phyloP scores from a whole-genome alignment of 805 yeast genomes.

The Wickerhamomyces mucosus region DNA sequence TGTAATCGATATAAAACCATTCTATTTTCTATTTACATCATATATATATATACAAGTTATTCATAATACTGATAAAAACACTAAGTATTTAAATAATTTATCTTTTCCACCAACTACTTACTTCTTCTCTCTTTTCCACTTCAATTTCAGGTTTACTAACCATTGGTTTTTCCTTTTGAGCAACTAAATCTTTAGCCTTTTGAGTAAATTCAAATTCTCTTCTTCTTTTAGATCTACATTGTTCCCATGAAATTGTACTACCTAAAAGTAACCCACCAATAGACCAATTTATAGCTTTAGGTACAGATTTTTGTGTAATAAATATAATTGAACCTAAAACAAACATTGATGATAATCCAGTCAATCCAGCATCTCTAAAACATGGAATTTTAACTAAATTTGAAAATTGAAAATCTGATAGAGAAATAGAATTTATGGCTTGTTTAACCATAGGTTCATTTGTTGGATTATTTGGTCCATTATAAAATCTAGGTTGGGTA shows the following conservation, averaged over 20 bases:
- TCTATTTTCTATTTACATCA: no score
- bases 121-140: conserved; percentile 17
- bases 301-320: conserved; percentile 51
- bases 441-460: conserved; percentile 16
- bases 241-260: conserved; percentile 84
- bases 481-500: conserved; percentile 29
- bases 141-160: conserved; percentile 15
- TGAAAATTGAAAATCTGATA: conserved; percentile 42
- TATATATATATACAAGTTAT: no score
- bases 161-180: conserved; percentile 29
- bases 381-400: conserved; percentile 59
- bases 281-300: conserved; percentile 71
- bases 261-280: conserved; percentile 74
- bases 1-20: no score
- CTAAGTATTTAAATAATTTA: neutral
- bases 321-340: conserved; percentile 62
- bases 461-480: conserved; percentile 22
- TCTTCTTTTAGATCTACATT: conserved; percentile 67
- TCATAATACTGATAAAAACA: neutral
- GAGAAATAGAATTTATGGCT: conserved; percentile 34
- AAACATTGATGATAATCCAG: conserved; percentile 66
- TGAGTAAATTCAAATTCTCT: conserved; percentile 58
- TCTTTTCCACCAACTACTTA: conserved; percentile 22
- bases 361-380: conserved; percentile 67
- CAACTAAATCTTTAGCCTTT: conserved; percentile 48